Base-by-base conservation (phyloP, 495 filamentous ascomycete genomes). In the Aspergillus incahuasiensis region DNA sequence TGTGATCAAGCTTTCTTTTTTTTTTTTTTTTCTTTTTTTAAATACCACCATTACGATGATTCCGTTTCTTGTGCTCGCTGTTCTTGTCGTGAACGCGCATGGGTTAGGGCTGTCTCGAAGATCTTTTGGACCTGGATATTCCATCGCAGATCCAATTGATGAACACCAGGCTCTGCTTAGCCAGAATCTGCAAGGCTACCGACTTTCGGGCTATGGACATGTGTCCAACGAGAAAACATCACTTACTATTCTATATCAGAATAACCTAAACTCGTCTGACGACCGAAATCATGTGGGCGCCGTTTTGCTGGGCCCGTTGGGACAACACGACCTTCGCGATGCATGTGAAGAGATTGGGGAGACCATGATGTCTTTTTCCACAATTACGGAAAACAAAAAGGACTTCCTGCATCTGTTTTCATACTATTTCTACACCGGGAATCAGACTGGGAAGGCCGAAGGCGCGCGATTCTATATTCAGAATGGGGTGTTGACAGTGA, bases 211-310 rank as follows among this genome's bases (percentile, higher is more conserved):
- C 9, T 51, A 57, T 20, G 6, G 38, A 12, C 59, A 28, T 4
- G 24, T 51, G 41, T 61, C 50, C 41, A 78, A 76, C 55, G 57
- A 65, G 12, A 55, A 64, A 32, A 69, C 68, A 0, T 79, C 75
- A 15, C 56, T 77, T 35, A 75, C 73, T 6, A 57, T 77, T 4
- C 51, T 77, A 6, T 77, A 74, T 41, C 75, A 79, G 55, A 79
- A 79, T 62, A 77, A 77, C 51, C 59, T 79, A 15, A 79, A 79
- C 54, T 56, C 60, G n/a, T 68, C 69, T 8, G 75, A 79, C 55
- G 69, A 74, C 57, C 65, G 53, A 8, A 77, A 75, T 52, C 75
- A 79, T 60, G 62, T 71, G 20, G 69, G 74, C 11, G 74, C 72
- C 25, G 66, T 79, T 25, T 56, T 76, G 11, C 63, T 79, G 42